Percentiles rank a stretch among this genome's conserved stretches.
Evolutionary conservation across 2,329 filamentous ascomycete genomes (phyloP).

Genomic region (Colletotrichum magnum): DNA sequence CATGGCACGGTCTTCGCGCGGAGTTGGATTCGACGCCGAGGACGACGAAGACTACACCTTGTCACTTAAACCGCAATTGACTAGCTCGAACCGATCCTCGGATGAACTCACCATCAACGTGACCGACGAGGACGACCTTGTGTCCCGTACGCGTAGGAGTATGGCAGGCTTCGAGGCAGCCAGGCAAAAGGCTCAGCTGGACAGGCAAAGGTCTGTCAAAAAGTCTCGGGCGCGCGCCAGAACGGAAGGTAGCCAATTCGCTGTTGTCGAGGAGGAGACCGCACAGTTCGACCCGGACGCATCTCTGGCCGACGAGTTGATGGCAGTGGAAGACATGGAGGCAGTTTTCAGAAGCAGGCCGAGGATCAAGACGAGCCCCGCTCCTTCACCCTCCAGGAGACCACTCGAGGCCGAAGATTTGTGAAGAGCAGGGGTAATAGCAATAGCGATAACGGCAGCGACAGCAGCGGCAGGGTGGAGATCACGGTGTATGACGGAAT

Average conservation of each 20-base stretch:
- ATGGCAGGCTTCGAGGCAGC: conserved; percentile 75
- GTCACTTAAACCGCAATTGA: conserved; percentile 36
- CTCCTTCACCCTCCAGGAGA: conserved; percentile 61
- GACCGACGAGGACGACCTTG: conserved; percentile 63
- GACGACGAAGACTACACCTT: conserved; percentile 50
- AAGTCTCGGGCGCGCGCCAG: conserved; percentile 53
- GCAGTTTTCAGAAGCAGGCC: conserved; percentile 89
- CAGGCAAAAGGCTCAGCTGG: conserved; percentile 71
- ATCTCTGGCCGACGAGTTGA: conserved; percentile 76
- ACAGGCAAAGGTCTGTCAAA: conserved; percentile 66
- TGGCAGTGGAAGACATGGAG: conserved; percentile 81
- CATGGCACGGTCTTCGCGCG: conserved; percentile 74
- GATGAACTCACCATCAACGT: conserved; percentile 44
- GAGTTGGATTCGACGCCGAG: conserved; percentile 43
- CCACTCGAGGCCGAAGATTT: conserved; percentile 21
- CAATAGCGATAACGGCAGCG: too few species aligned
- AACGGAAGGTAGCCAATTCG: conserved; percentile 62
- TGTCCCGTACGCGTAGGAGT: conserved; percentile 70
- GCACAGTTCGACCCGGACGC: conserved; percentile 50
- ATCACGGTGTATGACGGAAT: not conserved
- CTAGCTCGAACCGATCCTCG: conserved; percentile 12
- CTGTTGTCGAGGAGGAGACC: conserved; percentile 59
- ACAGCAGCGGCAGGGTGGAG: too few species aligned
- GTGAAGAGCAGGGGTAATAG: not conserved
- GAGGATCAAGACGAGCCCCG: conserved; percentile 82